Percentiles rank a stretch among this genome's conserved stretches.
Evolutionary conservation across 108 stramenopile species (phyloP).

Genomic region (Skeletonema grethae): DNA sequence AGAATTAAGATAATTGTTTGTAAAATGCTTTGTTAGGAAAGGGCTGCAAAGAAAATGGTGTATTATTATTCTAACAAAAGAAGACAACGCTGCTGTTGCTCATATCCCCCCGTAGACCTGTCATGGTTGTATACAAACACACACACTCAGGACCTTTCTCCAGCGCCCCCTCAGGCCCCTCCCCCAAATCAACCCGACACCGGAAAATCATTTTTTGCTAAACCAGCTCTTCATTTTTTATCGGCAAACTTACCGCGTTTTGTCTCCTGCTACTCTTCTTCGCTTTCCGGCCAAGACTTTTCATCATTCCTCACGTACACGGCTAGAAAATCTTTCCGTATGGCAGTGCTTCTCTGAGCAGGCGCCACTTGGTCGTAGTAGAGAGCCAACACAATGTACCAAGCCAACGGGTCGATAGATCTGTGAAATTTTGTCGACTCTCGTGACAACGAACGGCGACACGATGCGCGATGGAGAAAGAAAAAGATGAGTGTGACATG

Average conservation of each 20-base stretch:
- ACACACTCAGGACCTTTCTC: not conserved
- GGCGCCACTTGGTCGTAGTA: not conserved
- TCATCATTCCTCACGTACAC: slow-evolving; percentile 4
- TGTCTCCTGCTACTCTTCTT: slow-evolving; percentile 6
- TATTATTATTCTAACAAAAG: not conserved
- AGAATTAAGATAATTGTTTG: not conserved
- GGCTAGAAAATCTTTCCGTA: not conserved
- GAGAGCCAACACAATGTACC: no score
- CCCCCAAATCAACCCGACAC: not conserved
- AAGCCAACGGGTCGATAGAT: not conserved
- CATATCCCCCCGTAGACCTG: not conserved
- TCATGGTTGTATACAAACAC: not conserved
- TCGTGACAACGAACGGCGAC: no score
- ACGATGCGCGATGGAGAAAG: no score
- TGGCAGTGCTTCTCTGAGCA: not conserved
- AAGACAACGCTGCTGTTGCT: not conserved
- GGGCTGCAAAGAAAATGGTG: not conserved
- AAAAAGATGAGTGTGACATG: no score
- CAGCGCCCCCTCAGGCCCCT: not conserved
- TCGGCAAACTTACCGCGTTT: not conserved
- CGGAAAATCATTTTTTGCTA: slow-evolving; percentile 5
- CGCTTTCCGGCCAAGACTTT: slow-evolving; percentile 5
- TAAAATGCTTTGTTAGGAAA: not conserved
- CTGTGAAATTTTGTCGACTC: not conserved
- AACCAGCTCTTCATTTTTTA: not conserved